A percentile compares a stretch with the other conserved stretches of the same genome.
phyloP scores from a whole-genome alignment of 306 rosid genomes.

The Rosa multiflora region DNA sequence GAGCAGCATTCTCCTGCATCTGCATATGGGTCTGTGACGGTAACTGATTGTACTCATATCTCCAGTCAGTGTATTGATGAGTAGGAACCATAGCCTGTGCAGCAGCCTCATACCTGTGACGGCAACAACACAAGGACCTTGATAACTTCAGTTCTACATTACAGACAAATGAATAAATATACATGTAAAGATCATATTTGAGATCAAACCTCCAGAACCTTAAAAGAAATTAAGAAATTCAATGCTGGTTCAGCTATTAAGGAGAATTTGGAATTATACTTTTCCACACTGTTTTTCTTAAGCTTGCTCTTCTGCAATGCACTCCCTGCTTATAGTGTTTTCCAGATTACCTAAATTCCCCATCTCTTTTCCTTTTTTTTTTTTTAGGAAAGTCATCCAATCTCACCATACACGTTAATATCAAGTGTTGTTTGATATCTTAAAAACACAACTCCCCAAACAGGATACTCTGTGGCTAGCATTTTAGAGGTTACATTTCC shows the following conservation, averaged over 20 bases:
- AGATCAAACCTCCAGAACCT: not conserved
- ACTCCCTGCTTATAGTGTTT: not conserved
- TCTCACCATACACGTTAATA: not conserved
- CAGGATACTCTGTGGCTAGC: not conserved
- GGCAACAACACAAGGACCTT: not conserved
- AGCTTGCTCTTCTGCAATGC: conserved; percentile 12
- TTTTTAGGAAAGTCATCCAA: not conserved
- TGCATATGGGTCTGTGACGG: not conserved
- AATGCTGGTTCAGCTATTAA: not conserved
- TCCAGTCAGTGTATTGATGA: conserved; percentile 7
- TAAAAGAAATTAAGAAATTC: not conserved
- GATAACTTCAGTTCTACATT: not conserved
- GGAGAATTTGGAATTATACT: not conserved
- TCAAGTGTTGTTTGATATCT: not conserved
- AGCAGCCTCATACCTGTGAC: conserved; percentile 4
- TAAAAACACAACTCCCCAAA: not conserved
- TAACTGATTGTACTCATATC: conserved; percentile 3
- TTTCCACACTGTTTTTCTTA: conserved; percentile 11
- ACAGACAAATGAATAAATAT: not conserved
- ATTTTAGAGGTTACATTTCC: not conserved
- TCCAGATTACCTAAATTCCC: not conserved
- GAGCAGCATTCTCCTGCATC: not conserved
- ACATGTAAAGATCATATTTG: not conserved
- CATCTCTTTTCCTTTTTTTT: not conserved
- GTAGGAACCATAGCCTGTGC: not conserved